phyloP scores from a whole-genome alignment of 2,329 filamentous ascomycete genomes.

The Calycina marina region DNA sequence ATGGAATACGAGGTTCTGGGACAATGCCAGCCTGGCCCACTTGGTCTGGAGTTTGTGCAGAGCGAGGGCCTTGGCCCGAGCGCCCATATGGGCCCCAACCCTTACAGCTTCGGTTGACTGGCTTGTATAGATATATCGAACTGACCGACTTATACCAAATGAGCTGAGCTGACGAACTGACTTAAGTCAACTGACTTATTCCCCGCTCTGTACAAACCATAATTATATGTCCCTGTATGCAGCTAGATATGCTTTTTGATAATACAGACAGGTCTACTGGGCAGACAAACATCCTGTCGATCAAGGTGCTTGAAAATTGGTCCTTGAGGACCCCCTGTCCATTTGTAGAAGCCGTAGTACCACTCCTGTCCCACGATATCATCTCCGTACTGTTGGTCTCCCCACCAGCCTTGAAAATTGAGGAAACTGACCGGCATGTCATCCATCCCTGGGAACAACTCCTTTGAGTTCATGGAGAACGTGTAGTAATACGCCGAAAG shows the following conservation, averaged over 20 bases:
- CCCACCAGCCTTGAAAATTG: conserved; percentile 75
- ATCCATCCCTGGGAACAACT: conserved; percentile 41
- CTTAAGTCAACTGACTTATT: no score
- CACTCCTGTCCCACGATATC: conserved; percentile 26
- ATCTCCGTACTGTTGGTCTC: conserved; percentile 67
- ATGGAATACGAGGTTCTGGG: no score
- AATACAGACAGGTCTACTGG: neutral
- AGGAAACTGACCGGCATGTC: conserved; percentile 72
- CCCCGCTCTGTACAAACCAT: no score
- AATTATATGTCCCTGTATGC: neutral
- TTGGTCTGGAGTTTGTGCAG: no score
- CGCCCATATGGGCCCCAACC: no score
- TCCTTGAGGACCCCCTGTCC: conserved; percentile 40
- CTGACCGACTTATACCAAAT: no score
- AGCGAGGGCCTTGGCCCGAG: no score
- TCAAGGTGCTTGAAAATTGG: conserved; percentile 21
- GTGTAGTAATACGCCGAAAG: conserved; percentile 38
- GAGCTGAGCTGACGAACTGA: no score
- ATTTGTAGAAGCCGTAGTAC: conserved; percentile 31
- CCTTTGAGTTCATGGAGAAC: conserved; percentile 27
- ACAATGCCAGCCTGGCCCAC: no score
- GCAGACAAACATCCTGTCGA: conserved; percentile 1
- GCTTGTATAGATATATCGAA: no score
- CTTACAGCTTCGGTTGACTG: no score
- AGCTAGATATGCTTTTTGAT: neutral